Conservation (phyloP, 1,284 basidiomycete genomes). For the Malassezia restricta region DNA sequence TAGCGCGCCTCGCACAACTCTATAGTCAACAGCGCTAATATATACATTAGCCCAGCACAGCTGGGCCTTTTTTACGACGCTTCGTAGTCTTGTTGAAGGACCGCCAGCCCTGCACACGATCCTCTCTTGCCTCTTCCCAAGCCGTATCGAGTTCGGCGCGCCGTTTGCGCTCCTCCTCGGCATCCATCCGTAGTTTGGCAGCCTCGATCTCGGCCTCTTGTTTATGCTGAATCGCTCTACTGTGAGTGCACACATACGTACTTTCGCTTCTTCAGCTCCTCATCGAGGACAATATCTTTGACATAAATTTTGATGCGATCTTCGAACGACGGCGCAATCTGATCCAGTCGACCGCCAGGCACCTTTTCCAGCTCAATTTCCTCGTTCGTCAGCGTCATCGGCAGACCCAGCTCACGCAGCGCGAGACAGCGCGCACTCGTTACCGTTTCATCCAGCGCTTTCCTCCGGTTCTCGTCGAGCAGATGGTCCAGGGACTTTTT, state of each 20-base stretch:
- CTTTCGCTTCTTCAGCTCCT: conserved; percentile 50
- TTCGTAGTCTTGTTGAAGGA: conserved; percentile 32
- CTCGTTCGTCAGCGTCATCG: conserved; percentile 46
- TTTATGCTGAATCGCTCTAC: conserved; percentile 48
- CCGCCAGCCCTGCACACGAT: conserved; percentile 37
- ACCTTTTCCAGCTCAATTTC: conserved; percentile 15
- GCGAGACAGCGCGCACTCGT: conserved; percentile 46
- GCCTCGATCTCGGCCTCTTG: conserved; percentile 53
- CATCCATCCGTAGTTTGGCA: conserved; percentile 49
- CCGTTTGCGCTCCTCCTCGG: conserved; percentile 45
- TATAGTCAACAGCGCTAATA: conserved; percentile 18
- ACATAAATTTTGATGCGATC: conserved; percentile 49
- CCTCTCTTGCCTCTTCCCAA: conserved; percentile 50
- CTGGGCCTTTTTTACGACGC: conserved; percentile 33
- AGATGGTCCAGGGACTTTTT: conserved; percentile 50
- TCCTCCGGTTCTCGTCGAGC: conserved; percentile 40
- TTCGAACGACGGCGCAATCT: conserved; percentile 48
- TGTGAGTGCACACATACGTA: not conserved
- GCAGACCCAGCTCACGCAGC: conserved; percentile 40
- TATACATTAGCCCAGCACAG: conserved; percentile 23
- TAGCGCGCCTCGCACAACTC: conserved; percentile 21
- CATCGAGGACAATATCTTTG: conserved; percentile 52
- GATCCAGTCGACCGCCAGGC: conserved; percentile 29
- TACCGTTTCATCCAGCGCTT: conserved; percentile 46
- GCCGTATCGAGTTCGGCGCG: conserved; percentile 49